phyloP scores from a whole-genome alignment of 805 yeast species.

The Kuraishia ogatae region DNA sequence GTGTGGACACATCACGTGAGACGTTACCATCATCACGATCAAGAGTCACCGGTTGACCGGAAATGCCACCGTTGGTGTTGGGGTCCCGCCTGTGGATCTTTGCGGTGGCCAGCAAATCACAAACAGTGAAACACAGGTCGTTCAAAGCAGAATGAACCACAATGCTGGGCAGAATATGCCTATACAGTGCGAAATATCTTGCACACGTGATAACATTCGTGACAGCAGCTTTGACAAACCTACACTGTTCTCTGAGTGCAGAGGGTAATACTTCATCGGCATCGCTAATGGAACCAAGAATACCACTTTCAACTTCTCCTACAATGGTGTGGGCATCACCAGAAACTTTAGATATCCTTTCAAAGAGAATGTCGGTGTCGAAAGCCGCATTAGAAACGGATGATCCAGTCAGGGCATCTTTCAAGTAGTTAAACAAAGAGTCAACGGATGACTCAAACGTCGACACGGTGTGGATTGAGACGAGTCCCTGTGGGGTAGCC shows the following conservation, averaged over 20 bases:
- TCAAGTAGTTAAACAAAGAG: conserved; percentile 25
- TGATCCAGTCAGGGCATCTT: background rate
- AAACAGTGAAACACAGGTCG: conserved; percentile 60
- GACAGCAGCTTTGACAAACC: conserved; percentile 51
- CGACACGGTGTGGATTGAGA: conserved; percentile 35
- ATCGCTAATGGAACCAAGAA: conserved; percentile 24
- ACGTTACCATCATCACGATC: background rate
- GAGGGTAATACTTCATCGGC: conserved; percentile 13
- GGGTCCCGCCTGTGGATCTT: conserved; percentile 25
- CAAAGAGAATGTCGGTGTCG: conserved; percentile 36
- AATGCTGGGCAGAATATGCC: conserved; percentile 56
- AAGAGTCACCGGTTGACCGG: conserved; percentile 7
- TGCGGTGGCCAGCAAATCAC: conserved; percentile 48
- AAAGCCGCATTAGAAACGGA: conserved; percentile 6
- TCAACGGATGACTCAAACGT: conserved; percentile 42
- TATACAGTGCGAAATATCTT: conserved; percentile 61
- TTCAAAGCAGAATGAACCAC: conserved; percentile 69
- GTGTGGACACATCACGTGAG: background rate
- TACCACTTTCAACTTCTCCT: conserved; percentile 19
- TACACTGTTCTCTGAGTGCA: conserved; percentile 17
- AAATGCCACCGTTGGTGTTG: background rate
- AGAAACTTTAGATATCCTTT: conserved; percentile 35
- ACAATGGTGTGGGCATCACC: conserved; percentile 23
- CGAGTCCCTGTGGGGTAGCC: conserved; percentile 10
- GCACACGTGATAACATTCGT: conserved; percentile 72